phyloP scores from a whole-genome alignment of 768 basidiomycete genomes.

The Coprinopsis sp. region DNA sequence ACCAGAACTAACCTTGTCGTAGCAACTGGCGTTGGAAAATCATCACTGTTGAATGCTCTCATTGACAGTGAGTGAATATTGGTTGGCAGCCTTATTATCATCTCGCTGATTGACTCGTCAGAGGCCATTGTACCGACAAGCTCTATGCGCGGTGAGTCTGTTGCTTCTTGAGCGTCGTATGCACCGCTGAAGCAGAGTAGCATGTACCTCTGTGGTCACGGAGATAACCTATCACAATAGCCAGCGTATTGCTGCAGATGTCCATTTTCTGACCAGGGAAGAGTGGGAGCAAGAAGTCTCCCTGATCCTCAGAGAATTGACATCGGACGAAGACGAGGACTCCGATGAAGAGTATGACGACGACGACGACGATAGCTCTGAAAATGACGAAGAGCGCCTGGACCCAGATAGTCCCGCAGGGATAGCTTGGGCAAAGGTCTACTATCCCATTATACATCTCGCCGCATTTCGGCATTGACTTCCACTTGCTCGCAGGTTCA shows the following conservation, averaged over 20 bases:
- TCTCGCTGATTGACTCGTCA: no score
- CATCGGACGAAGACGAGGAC: background rate
- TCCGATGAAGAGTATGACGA: no score
- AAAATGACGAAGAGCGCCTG: background rate
- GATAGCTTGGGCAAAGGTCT: background rate
- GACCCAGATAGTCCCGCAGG: background rate
- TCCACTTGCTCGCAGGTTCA: background rate
- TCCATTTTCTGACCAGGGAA: background rate
- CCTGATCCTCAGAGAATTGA: background rate
- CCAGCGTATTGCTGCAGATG: background rate
- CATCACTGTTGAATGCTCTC: background rate
- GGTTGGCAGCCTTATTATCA: background rate
- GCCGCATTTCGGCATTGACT: no score
- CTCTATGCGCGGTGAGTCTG: no score
- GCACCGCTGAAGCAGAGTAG: background rate
- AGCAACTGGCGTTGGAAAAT: constrained; percentile 1
- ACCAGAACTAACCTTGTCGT: no score
- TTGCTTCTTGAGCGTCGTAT: no score
- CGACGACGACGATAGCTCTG: no score
- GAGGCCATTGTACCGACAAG: no score
- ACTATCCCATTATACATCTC: no score
- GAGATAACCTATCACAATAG: background rate
- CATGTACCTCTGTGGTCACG: background rate
- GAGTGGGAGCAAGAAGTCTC: background rate
- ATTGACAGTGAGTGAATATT: background rate